Evolutionary conservation across 192 early-diverging fungal species (phyloP), one percentile per base, ranked within the genome.

Genomic region (Gonapodya sp.): DNA sequence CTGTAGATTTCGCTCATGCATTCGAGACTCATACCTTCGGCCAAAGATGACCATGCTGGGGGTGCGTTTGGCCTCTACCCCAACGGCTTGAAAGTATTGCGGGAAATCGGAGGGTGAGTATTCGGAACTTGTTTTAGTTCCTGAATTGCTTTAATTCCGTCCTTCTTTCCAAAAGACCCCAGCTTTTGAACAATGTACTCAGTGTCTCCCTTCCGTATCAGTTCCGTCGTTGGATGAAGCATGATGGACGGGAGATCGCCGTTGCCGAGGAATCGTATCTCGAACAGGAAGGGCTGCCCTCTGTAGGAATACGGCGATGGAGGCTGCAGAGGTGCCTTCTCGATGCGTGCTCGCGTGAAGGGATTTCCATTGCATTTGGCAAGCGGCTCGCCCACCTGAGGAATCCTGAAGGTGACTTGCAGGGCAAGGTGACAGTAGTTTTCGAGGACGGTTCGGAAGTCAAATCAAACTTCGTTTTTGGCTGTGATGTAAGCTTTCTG

Each of bases 241-340:
- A 86, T 36, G 86, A 86, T 78, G 86, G 86, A n/a, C 80, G 81
- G 1, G 86, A 87, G 36, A 73, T 86, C 31, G 86, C 86, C 31
- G 84, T 86, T 36, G 86, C 37, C 14, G 78, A 84, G 31, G 86
- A 86, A 73, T 37, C 36, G 14, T 73, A 64, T 24, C 75, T 86
- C 77, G 79, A 35, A 2, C 24, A 79, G 35, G 32, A n/a, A 16
- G 35, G 34, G 34, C 1, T 79, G 16, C n/a, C 73, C 0, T 85
- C 85, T 1, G 82, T 86, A 18, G 86, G 86, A 32, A 87, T 86
- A 34, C 2, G 86, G 2, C 78, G 86, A 1, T 86, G 86, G 86
- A 8, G 72, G 34, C 73, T 86, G 31, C 86, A 87, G 79, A 83
- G 73, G 37, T 75, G 37, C 18, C 79, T 86, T 31, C 14, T 36